Evolutionary conservation across 1,284 basidiomycete genomes (phyloP).

Genomic region (Austroboletus sp.): DNA sequence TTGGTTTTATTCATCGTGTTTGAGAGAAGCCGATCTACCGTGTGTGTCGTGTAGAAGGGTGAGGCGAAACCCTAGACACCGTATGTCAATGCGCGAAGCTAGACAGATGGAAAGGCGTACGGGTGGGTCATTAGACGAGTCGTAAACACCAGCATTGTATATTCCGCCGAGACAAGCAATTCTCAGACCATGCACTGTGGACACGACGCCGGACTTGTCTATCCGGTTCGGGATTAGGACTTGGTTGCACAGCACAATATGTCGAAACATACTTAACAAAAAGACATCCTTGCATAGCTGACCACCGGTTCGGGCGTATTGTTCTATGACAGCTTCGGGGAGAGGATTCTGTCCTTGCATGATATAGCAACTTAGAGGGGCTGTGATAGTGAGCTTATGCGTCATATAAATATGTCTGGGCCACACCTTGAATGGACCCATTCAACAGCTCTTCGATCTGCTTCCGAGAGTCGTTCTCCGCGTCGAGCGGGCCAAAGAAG

Average conservation of each 20-base stretch:
- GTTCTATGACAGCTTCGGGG: conserved; percentile 65
- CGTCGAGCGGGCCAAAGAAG: conserved; percentile 66
- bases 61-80: conserved; percentile 57
- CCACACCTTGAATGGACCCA: conserved; percentile 59
- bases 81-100: conserved; percentile 1
- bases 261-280: conserved; percentile 61
- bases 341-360: conserved; percentile 77
- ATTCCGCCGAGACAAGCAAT: conserved; percentile 81
- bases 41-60: conserved; percentile 64
- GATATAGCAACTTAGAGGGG: conserved; percentile 87
- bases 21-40: conserved; percentile 64
- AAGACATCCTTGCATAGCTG: conserved; percentile 79
- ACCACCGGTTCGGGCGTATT: conserved; percentile 67
- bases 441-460: conserved; percentile 58
- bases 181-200: conserved; percentile 76
- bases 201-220: conserved; percentile 82
- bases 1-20: conserved; percentile 53
- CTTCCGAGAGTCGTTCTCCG: conserved; percentile 36
- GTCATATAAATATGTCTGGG: background rate
- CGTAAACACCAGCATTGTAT: conserved; percentile 60
- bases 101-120: conserved; percentile 33
- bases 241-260: background rate
- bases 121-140: conserved; percentile 51
- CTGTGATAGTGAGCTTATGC: conserved; percentile 36
- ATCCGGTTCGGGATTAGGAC: conserved; percentile 1